phyloP scores from a whole-genome alignment of 2,329 filamentous ascomycete genomes.

The Ophiostoma pallidulum region DNA sequence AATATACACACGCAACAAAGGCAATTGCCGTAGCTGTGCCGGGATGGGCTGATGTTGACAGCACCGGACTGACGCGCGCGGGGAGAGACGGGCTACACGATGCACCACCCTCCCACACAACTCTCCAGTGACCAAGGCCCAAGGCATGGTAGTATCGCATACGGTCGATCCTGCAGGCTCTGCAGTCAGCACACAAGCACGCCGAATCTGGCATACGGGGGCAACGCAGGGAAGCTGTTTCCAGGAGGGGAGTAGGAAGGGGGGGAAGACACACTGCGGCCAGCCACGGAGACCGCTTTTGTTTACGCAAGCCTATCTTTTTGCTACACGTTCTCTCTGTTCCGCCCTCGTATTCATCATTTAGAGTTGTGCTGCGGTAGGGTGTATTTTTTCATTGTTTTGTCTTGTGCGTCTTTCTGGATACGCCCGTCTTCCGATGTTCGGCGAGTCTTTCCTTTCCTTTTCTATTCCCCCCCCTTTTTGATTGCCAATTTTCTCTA shows the following conservation, averaged over 20 bases:
- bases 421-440: background rate
- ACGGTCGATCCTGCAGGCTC: slow-evolving; percentile 6
- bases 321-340: background rate
- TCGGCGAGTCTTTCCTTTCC: background rate
- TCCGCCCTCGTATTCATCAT: background rate
- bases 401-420: background rate
- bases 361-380: slow-evolving; percentile 6
- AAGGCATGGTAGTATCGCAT: no score
- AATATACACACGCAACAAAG: no score
- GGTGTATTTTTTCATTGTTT: background rate
- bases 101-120: no score
- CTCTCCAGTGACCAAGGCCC: no score
- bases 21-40: no score
- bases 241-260: no score
- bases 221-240: no score
- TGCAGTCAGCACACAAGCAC: background rate
- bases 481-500: background rate
- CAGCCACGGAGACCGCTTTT: slow-evolving; percentile 1
- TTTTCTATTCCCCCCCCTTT: background rate
- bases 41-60: no score
- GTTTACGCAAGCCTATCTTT: background rate
- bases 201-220: background rate
- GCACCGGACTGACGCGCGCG: no score
- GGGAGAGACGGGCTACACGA: no score
- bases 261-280: background rate